phyloP scores from a whole-genome alignment of 2,329 filamentous ascomycete genomes.

The Colletotrichum lindemuthianum region DNA sequence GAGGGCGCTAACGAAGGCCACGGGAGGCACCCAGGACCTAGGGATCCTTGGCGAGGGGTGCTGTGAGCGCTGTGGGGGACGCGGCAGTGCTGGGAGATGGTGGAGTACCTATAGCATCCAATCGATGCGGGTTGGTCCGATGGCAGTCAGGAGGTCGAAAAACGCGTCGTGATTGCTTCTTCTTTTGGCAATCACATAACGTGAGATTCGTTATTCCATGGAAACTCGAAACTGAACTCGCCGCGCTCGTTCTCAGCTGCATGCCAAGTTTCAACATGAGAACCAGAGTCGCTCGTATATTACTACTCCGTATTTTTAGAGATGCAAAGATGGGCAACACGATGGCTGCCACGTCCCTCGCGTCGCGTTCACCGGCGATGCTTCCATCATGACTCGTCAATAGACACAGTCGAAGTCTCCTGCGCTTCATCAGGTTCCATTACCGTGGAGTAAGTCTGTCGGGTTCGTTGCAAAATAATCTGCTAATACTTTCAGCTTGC shows the following conservation, averaged over 20 bases:
- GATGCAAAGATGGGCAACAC: conserved; percentile 34
- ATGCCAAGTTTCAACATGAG: background rate
- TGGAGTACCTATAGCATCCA: background rate
- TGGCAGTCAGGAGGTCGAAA: conserved; percentile 6
- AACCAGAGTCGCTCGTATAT: background rate
- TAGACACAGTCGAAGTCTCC: conserved; percentile 55
- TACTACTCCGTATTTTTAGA: conserved; percentile 15
- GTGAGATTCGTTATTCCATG: no score
- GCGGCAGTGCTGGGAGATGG: conserved; percentile 17
- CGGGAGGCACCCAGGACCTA: background rate
- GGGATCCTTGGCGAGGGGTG: conserved; percentile 21
- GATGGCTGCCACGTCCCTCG: conserved; percentile 23
- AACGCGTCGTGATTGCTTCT: conserved; percentile 5
- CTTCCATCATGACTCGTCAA: conserved; percentile 27
- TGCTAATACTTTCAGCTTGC: conserved; percentile 52
- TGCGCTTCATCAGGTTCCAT: conserved; percentile 62
- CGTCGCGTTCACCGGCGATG: conserved; percentile 26
- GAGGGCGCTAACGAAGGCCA: conserved; percentile 6
- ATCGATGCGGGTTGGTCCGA: conserved; percentile 19
- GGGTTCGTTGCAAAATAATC: background rate
- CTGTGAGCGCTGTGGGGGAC: conserved; percentile 4
- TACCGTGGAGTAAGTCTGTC: conserved; percentile 58
- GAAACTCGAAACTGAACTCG: no score
- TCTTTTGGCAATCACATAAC: background rate
- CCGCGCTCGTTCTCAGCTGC: no score